phyloP scores from a whole-genome alignment of 1,284 basidiomycete species.

The Phlebopus sp. region DNA sequence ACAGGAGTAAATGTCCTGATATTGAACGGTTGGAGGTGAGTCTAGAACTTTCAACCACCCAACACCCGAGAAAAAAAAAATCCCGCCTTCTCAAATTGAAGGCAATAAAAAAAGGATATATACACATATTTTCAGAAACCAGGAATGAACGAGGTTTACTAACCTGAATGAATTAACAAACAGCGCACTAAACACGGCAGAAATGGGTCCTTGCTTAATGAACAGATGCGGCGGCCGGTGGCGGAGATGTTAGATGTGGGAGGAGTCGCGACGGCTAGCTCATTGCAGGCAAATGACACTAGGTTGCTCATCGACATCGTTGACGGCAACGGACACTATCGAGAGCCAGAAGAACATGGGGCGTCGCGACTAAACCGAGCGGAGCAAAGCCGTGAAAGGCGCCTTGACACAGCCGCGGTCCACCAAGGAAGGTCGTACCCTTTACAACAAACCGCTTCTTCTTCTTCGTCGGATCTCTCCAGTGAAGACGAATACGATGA shows the following conservation, averaged over 20 bases:
- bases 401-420: neutral
- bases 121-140: too few species aligned
- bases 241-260: neutral
- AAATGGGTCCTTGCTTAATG: neutral
- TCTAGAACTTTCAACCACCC: neutral
- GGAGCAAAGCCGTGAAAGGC: neutral
- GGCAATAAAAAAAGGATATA: too few species aligned
- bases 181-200: conserved; percentile 17
- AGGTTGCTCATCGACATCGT: too few species aligned
- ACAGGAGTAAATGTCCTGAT: conserved; percentile 23
- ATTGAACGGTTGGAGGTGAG: conserved; percentile 30
- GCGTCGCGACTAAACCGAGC: neutral
- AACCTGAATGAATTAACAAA: neutral
- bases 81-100: too few species aligned
- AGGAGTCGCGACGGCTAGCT: neutral
- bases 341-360: neutral
- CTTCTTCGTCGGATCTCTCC: conserved; percentile 2
- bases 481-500: conserved; percentile 23
- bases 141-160: too few species aligned
- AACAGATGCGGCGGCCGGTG: neutral
- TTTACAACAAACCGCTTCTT: neutral
- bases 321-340: neutral
- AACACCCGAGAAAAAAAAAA: too few species aligned
- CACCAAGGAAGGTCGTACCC: neutral
- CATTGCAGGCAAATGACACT: conserved; percentile 1